Conservation (phyloP, 768 basidiomycete genomes). For the Suillus sp. region DNA sequence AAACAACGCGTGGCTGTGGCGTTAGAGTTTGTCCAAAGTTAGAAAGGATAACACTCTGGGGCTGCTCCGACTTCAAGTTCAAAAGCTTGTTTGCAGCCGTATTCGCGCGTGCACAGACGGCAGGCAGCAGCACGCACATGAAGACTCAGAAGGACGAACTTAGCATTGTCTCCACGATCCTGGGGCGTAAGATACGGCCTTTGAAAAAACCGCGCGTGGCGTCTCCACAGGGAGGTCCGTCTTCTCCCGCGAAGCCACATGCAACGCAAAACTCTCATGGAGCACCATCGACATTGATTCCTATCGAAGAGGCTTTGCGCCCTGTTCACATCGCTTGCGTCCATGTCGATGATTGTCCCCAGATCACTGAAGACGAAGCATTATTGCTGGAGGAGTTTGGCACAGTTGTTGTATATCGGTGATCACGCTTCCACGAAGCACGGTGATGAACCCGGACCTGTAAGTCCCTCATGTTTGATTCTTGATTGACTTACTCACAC, state of each 20-base stretch:
- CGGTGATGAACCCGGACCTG: slow-evolving; percentile 1
- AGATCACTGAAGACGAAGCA: slow-evolving; percentile 41
- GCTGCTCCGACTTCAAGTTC: slow-evolving; percentile 47
- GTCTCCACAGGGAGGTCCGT: slow-evolving; percentile 3
- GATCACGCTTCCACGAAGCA: background rate
- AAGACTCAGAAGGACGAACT: slow-evolving; percentile 14
- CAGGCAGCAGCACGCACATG: background rate
- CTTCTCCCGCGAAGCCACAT: slow-evolving; percentile 8
- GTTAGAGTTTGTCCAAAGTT: slow-evolving; percentile 54
- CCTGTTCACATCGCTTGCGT: slow-evolving; percentile 42
- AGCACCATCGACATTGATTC: slow-evolving; percentile 37
- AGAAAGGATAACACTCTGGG: slow-evolving; percentile 54
- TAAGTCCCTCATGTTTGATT: slow-evolving; percentile 6
- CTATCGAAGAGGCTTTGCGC: slow-evolving; percentile 38
- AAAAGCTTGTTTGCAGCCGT: slow-evolving; percentile 40
- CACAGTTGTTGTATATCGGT: slow-evolving; percentile 28
- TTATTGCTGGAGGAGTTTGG: slow-evolving; percentile 41
- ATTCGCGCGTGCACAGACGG: slow-evolving; percentile 30
- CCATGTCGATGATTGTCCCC: slow-evolving; percentile 43
- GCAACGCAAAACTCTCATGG: slow-evolving; percentile 14
- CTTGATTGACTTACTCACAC: background rate
- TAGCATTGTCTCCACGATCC: slow-evolving; percentile 22
- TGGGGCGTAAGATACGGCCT: slow-evolving; percentile 38
- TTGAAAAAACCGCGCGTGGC: slow-evolving; percentile 33
- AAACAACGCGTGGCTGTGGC: slow-evolving; percentile 26